These are phyloP conservation scores for Breviolum minutum DNA, from an alignment of 73 alveolate species.

Conservation along the genomic window DNA sequence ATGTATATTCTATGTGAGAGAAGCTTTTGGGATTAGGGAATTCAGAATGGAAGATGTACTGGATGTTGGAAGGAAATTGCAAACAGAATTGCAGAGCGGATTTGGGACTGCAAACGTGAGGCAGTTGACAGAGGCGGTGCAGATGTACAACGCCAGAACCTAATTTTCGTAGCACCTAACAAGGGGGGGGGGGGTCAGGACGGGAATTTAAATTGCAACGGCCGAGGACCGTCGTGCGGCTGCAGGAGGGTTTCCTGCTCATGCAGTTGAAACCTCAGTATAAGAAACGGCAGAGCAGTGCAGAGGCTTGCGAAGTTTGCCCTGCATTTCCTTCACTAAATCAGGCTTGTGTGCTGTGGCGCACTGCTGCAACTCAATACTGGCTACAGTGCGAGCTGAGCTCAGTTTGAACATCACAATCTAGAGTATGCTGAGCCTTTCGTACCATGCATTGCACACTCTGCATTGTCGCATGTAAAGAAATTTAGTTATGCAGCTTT, in stretches of 20 bases:
- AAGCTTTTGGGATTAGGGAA: no score
- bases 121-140: constrained; percentile 80
- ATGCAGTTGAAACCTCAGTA: constrained; percentile 35
- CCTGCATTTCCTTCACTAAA: not conserved
- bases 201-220: not conserved
- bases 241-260: constrained; percentile 67
- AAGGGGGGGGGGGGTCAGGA: constrained; percentile 38
- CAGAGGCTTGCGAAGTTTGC: not conserved
- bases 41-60: no score
- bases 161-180: not conserved
- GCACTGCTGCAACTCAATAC: constrained; percentile 89
- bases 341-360: constrained; percentile 88
- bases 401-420: not conserved
- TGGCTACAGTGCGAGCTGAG: constrained; percentile 83
- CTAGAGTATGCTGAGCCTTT: not conserved
- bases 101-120: not conserved
- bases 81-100: not conserved
- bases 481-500: no score
- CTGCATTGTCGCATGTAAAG: no score
- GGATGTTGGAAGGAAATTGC: no score
- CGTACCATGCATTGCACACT: not conserved
- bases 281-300: no score
- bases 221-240: constrained; percentile 88
- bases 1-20: no score
- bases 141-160: constrained; percentile 56